Conservation (phyloP, 495 filamentous ascomycete genomes). For the Talaromyces wortmannii region DNA sequence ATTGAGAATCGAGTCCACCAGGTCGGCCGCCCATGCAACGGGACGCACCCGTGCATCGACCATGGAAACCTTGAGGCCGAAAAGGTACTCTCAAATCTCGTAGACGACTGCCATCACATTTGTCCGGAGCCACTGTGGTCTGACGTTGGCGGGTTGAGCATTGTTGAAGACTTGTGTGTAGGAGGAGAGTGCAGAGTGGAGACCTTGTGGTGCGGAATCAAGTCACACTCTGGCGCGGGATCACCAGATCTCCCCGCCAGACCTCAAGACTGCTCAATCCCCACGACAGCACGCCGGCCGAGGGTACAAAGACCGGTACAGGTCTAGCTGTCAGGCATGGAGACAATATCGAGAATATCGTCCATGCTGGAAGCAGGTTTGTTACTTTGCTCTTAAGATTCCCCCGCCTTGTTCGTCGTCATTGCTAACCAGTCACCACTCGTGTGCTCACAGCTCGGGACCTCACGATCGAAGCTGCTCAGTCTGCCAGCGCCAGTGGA, state of each 20-base stretch:
- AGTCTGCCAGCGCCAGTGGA: conserved; percentile 55
- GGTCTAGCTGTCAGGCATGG: conserved; percentile 51
- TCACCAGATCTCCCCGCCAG: neutral
- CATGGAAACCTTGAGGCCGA: neutral
- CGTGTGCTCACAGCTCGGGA: conserved; percentile 65
- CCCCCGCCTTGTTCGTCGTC: neutral
- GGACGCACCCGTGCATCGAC: conserved; percentile 13
- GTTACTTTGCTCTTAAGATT: conserved; percentile 7
- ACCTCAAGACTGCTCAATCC: neutral
- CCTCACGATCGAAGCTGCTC: conserved; percentile 92
- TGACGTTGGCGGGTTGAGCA: too few species aligned
- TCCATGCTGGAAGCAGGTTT: conserved; percentile 87
- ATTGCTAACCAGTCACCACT: too few species aligned
- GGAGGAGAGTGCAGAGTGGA: neutral
- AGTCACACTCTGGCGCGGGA: neutral
- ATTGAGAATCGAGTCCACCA: conserved; percentile 55
- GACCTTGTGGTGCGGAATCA: neutral
- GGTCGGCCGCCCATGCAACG: conserved; percentile 35
- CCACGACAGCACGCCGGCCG: neutral
- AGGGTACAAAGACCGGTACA: neutral
- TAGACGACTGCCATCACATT: too few species aligned
- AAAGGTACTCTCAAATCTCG: too few species aligned
- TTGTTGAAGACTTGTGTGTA: neutral
- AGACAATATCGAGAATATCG: conserved; percentile 93
- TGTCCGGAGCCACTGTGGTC: too few species aligned